A percentile compares a stretch with the other conserved stretches of the same genome.
These are phyloP conservation scores for Puccinia horiana DNA, from an alignment of 1,284 basidiomycete genomes.

Conservation along the genomic window DNA sequence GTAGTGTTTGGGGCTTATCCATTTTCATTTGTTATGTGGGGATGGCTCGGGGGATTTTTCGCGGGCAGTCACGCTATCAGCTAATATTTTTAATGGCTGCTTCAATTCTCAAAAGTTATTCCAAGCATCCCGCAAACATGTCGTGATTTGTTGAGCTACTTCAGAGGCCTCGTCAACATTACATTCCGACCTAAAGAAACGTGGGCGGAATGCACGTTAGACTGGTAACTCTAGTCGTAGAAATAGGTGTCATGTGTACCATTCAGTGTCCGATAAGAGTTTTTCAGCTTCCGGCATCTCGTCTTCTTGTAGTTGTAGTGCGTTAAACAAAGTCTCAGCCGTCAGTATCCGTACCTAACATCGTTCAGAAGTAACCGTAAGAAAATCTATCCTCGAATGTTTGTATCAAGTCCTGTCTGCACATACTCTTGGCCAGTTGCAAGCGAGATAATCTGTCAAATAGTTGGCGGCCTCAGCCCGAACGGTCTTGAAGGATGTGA, in stretches of 20 bases:
- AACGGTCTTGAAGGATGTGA: slow-evolving; percentile 21
- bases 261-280: slow-evolving; percentile 35
- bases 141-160: neutral
- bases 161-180: neutral
- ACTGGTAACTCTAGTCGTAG: neutral
- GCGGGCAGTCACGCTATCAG: neutral
- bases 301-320: slow-evolving; percentile 35
- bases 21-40: slow-evolving; percentile 31
- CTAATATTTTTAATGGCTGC: neutral
- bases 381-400: neutral
- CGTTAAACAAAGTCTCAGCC: slow-evolving; percentile 37
- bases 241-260: slow-evolving; percentile 1
- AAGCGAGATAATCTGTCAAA: slow-evolving; percentile 28
- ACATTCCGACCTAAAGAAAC: slow-evolving; percentile 1
- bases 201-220: neutral
- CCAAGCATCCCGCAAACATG: slow-evolving; percentile 7
- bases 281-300: slow-evolving; percentile 29
- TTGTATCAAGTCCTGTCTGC: neutral
- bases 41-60: slow-evolving; percentile 25
- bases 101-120: neutral
- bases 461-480: slow-evolving; percentile 8
- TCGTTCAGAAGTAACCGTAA: neutral
- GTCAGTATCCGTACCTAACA: slow-evolving; percentile 32
- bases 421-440: slow-evolving; percentile 27
- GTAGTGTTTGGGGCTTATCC: slow-evolving; percentile 40